Evolutionary conservation across 2,329 filamentous ascomycete genomes (phyloP), one percentile per base, ranked within the genome.

Genomic region (Penicillium aurantiogriseum): DNA sequence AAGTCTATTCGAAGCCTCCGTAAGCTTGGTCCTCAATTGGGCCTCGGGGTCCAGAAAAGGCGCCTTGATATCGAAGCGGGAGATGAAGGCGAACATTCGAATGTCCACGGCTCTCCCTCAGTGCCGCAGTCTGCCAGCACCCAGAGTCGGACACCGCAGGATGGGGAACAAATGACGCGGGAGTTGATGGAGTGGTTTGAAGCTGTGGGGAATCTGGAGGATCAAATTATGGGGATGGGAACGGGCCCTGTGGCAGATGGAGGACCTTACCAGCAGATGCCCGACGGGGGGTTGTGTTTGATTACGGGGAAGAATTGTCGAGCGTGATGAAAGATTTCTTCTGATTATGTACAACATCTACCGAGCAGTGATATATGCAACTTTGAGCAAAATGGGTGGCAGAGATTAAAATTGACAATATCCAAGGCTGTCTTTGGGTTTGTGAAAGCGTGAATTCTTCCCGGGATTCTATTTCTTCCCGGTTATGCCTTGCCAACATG

Each of bases 161-260:
- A 86, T 57, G 80, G 80, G 5, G 82, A 83, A 70, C 83, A 85
- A 39, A 84, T 80, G 74, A 80, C 76, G 23, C 75, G 82, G 55
- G 85, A 87, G 65, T 67, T 88, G 49, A 85, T 83, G 51, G 83
- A 79, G 57, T 74, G 86, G 66, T 88, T 88, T 57, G 85, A 88
- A 66, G 82, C 84, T 11, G 84, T 84, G 2, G 85, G 84, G 0
- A 82, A 79, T 0, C 79, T 80, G 46, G 73, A 74, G n/a, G 73
- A 75, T 38, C 72, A 76, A 58, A 70, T 77, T n/a, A 68, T 72
- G 61, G 68, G 70, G 1, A 66, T 71, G 11, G 73, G 71, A 5
- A 53, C 69, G 9, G 62, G 56, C 5, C 62, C 66, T 21, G 38
- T 61, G 2, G 50, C 63, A 15, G 62, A 69, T n/a, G 60, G 62